A percentile compares a stretch with the other conserved stretches of the same genome.
Evolutionary conservation across 306 rosid species (phyloP).

Genomic region (Senna tora): DNA sequence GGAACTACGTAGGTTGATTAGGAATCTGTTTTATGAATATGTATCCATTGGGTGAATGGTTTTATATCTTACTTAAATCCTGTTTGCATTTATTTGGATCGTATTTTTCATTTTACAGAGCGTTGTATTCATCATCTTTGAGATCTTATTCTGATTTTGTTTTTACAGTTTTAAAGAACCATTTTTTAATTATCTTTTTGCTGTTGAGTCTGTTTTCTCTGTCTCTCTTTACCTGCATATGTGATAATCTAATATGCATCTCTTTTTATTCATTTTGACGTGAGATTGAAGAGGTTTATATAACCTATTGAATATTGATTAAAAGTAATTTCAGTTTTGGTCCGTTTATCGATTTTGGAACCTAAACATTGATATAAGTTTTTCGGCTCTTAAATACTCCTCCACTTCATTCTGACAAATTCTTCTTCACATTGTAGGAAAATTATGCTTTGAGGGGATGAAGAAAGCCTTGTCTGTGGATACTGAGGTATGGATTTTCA

Average conservation of each 20-base stretch:
- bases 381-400: not conserved
- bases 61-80: slow-evolving; percentile 18
- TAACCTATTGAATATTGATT: not conserved
- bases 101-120: not conserved
- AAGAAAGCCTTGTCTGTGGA: slow-evolving; percentile 21
- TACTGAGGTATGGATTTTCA: slow-evolving; percentile 11
- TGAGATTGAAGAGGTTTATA: not conserved
- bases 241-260: not conserved
- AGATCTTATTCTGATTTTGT: not conserved
- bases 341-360: not conserved
- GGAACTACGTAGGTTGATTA: not conserved
- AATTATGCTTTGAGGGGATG: slow-evolving; percentile 27
- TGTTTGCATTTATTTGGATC: not conserved
- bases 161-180: not conserved
- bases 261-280: not conserved
- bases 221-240: not conserved
- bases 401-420: not conserved
- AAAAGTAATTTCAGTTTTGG: not conserved
- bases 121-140: not conserved
- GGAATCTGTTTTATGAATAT: not conserved
- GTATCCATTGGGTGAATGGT: not conserved
- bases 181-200: not conserved
- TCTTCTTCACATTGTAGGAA: not conserved
- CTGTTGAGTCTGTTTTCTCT: not conserved
- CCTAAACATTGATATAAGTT: not conserved